A percentile compares a stretch with the other conserved stretches of the same genome.
Conservation (phyloP, 768 basidiomycete genomes). For the Peribolospora baueri region DNA sequence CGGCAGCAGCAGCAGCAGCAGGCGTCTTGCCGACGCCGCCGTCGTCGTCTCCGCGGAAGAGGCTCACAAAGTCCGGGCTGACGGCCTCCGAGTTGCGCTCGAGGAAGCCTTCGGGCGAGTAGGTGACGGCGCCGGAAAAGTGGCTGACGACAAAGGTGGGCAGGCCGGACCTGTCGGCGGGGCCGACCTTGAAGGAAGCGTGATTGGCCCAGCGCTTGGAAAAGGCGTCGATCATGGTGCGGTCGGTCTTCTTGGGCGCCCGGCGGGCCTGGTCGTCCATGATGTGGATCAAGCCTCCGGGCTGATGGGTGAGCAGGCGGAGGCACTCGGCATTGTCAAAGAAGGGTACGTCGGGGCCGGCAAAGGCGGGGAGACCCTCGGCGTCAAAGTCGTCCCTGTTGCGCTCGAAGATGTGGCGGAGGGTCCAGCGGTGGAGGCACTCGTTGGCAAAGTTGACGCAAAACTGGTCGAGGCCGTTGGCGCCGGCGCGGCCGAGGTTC, state of each 20-base stretch:
- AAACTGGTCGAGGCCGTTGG: conserved; percentile 56
- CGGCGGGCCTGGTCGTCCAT: conserved; percentile 88
- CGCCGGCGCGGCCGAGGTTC: conserved; percentile 40
- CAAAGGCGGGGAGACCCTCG: conserved; percentile 51
- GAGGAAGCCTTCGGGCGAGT: conserved; percentile 72
- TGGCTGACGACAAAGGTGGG: conserved; percentile 80
- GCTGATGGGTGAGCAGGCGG: conserved; percentile 56
- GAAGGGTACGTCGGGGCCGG: conserved; percentile 36
- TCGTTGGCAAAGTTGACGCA: conserved; percentile 94
- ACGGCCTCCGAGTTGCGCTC: conserved; percentile 68
- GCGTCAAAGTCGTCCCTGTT: conserved; percentile 58
- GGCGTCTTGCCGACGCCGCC: conserved; percentile 16
- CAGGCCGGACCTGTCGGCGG: conserved; percentile 46
- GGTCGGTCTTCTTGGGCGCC: conserved; percentile 69
- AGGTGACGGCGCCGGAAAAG: conserved; percentile 72
- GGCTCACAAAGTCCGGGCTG: conserved; percentile 75
- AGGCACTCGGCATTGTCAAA: conserved; percentile 82
- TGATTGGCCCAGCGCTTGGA: conserved; percentile 87
- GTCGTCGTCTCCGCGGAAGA: conserved; percentile 37
- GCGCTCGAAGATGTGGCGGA: conserved; percentile 53
- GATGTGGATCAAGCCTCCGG: conserved; percentile 82
- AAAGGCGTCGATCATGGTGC: conserved; percentile 85
- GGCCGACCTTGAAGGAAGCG: conserved; percentile 62
- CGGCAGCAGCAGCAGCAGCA: conserved; percentile 13
- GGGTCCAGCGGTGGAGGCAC: conserved; percentile 57